Evolutionary conservation across 139 green algal species (phyloP).

Genomic region (Raphidocelis subcapitata): DNA sequence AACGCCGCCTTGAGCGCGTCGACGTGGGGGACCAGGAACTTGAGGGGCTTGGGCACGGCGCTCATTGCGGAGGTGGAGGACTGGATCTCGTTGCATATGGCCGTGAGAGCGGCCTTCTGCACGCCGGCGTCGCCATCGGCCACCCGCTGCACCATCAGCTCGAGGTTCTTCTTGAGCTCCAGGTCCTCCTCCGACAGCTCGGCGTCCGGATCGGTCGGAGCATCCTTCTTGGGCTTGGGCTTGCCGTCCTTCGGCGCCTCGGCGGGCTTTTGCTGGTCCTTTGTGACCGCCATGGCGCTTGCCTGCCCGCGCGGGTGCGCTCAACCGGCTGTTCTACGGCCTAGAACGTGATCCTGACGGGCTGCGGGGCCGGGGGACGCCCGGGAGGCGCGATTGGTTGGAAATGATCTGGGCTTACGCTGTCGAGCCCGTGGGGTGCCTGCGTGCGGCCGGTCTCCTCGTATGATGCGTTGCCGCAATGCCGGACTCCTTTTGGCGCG

Average conservation of each 20-base stretch:
- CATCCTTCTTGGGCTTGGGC: conserved; percentile 21
- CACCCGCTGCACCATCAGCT: conserved; percentile 85
- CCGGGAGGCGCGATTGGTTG: too few relatives aligned
- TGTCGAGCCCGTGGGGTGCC: too few relatives aligned
- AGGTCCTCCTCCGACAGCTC: conserved; percentile 63
- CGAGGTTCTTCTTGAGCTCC: conserved; percentile 88
- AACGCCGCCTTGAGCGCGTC: conserved; percentile 66
- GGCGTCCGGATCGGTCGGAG: conserved; percentile 27
- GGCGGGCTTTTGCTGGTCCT: conserved; percentile 1
- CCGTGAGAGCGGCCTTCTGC: conserved; percentile 68
- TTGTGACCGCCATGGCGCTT: neutral
- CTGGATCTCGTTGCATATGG: conserved; percentile 73
- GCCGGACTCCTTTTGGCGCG: too few relatives aligned
- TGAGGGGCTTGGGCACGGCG: conserved; percentile 97
- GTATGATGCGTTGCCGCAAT: too few relatives aligned
- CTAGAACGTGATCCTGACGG: too few relatives aligned
- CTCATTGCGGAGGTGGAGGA: conserved; percentile 96
- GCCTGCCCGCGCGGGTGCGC: neutral
- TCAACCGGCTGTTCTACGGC: too few relatives aligned
- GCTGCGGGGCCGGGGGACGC: too few relatives aligned
- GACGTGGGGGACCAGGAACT: conserved; percentile 94
- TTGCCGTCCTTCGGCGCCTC: conserved; percentile 11
- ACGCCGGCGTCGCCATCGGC: conserved; percentile 58
- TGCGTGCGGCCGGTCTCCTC: too few relatives aligned
- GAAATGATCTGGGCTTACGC: too few relatives aligned